Conservation (phyloP, 2,329 filamentous ascomycete genomes). For the Gnomoniopsis smithogilvyi region DNA sequence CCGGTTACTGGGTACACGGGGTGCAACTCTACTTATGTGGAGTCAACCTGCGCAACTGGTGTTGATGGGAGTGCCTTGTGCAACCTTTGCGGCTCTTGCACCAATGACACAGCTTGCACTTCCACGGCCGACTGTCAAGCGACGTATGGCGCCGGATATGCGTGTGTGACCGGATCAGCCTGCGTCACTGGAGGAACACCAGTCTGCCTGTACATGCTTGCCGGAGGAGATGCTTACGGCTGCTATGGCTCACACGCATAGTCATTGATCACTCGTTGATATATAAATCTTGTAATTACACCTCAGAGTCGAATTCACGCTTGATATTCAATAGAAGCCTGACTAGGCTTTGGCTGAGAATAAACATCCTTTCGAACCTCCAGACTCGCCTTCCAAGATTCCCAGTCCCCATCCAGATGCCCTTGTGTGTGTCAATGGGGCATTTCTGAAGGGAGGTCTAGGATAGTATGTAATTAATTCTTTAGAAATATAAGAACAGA, state of each 20-base stretch:
- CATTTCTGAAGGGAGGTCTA: too few relatives aligned
- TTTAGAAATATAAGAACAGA: too few relatives aligned
- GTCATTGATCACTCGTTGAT: too few relatives aligned
- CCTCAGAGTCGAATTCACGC: too few relatives aligned
- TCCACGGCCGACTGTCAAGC: slow-evolving; percentile 9
- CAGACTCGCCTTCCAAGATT: too few relatives aligned
- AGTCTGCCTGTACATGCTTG: slow-evolving; percentile 6
- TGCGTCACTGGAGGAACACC: slow-evolving; percentile 5
- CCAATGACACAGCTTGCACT: not conserved
- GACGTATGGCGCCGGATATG: not conserved
- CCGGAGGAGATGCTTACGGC: not conserved
- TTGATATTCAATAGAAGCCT: too few relatives aligned
- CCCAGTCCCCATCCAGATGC: too few relatives aligned
- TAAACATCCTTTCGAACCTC: too few relatives aligned
- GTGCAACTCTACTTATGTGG: slow-evolving; percentile 9
- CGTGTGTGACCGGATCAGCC: slow-evolving; percentile 9
- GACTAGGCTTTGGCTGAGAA: too few relatives aligned
- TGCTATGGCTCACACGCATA: not conserved
- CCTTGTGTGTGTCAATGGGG: too few relatives aligned
- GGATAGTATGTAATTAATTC: too few relatives aligned
- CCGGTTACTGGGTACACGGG: slow-evolving; percentile 2
- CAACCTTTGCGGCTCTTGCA: slow-evolving; percentile 14
- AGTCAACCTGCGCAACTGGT: slow-evolving; percentile 4
- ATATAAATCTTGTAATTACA: too few relatives aligned
- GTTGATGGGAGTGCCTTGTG: slow-evolving; percentile 13